Percentiles rank a stretch among this genome's conserved stretches.
Conservation (phyloP, 768 basidiomycete genomes). For the Tylopilus balloui region DNA sequence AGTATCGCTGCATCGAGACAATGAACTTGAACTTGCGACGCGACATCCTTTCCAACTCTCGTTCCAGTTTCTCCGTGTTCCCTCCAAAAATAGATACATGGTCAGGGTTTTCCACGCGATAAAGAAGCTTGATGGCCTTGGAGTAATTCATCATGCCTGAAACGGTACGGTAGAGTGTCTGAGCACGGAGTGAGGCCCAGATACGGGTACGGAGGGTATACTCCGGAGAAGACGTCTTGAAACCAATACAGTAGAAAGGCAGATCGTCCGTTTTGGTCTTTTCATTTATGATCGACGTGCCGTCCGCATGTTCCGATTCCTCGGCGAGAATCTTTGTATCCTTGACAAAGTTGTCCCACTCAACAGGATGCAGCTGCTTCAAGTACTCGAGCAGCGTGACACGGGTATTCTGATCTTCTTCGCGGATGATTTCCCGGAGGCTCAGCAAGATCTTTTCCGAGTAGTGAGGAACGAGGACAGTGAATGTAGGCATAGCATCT, state of each 20-base stretch:
- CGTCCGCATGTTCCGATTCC: constrained; percentile 63
- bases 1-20: constrained; percentile 98
- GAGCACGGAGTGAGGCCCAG: constrained; percentile 97
- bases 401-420: constrained; percentile 94
- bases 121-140: constrained; percentile 98
- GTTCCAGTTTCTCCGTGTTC: constrained; percentile 93
- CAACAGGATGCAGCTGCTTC: constrained; percentile 96
- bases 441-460: constrained; percentile 98
- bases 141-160: constrained; percentile 99
- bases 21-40: constrained; percentile 97
- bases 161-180: constrained; percentile 97
- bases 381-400: constrained; percentile 97
- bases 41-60: constrained; percentile 95
- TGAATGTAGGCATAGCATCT: constrained; percentile 99
- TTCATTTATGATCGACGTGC: constrained; percentile 56
- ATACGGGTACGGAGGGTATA: constrained; percentile 98
- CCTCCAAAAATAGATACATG: constrained; percentile 95
- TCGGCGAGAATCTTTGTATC: constrained; percentile 99
- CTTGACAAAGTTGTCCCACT: constrained; percentile 99
- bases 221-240: constrained; percentile 98
- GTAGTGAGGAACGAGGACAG: constrained; percentile 98
- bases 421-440: constrained; percentile 95
- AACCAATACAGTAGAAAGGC: constrained; percentile 98
- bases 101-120: constrained; percentile 97
- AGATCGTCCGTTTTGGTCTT: constrained; percentile 88